Evolutionary conservation across 495 filamentous ascomycete species (phyloP), one percentile per base, ranked within the genome.

Genomic region (Talaromyces liani): DNA sequence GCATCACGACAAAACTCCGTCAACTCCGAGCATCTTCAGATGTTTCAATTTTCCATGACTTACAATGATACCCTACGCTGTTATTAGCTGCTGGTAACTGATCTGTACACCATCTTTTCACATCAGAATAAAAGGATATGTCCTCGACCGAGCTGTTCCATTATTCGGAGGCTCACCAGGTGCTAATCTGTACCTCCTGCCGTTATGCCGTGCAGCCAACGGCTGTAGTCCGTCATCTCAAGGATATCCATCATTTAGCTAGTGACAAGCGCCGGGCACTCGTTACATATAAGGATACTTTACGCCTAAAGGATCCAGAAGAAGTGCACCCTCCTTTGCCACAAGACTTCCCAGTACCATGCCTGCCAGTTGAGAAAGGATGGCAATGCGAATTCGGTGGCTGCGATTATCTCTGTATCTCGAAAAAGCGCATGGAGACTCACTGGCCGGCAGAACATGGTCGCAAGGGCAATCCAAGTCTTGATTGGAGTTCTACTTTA

Each of bases 221-320:
- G 10, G 76, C 67, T 8, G 66, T 78, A 20, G 9, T 61, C 10
- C 71, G 76, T 6, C 74, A 78, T 63, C 63, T 78, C 29, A 78
- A 78, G 60, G 74, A 78, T 24, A 71, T 75, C 57, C 74, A 78
- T 31, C 67, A 67, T 34, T 64, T 78, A 36, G 63, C 68, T 27
- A 66, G 67, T n/a, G 36, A 56, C 22, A 20, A 62, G 0, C 67
- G 76, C 4, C 70, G 66, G 2, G 62, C 61, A 10, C 73, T 67
- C 31, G 59, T 72, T 57, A n/a, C 63, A 31, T 76, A 73, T 36
- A 60, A 65, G 10, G 54, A 57, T 0, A 61, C 20, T 12, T 65
- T 77, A 9, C 51, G 65, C 9, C 58, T 78, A 6, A 61, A 6
- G 22, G 62, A 64, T 2, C 68, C 72, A 1, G 61, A 65, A 34